Base-by-base conservation (phyloP, 345 rosid species). In the Ceriops tagal region DNA sequence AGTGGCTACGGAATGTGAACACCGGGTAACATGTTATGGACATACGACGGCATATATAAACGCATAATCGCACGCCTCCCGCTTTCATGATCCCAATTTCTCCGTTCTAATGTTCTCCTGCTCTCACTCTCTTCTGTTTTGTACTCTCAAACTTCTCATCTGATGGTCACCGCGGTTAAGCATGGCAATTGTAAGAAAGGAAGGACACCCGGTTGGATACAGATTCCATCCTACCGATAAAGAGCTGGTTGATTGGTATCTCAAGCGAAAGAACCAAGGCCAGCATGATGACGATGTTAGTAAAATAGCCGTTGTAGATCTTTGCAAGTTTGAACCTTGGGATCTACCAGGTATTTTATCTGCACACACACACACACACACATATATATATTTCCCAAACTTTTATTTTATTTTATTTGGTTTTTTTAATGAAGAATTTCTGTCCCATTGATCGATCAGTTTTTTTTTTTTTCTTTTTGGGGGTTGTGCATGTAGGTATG, bases 301-400 rank as follows among this genome's bases (percentile, higher is more conserved):
- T 46, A 18, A 28, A 11, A 73, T 89, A 31, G 39, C 66, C 24
- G 85, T 81, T 47, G 47, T 89, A 67, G 67, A 79, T 5, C 65
- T 89, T 19, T 69, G 71, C 66, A 62, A 59, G 53, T 75, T 34
- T 5, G 89, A 87, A 31, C 95, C 95, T 18, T 82, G 84, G 85
- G 79, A 89, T 3, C 61, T 89, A 51, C 83, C 78, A 19, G 62
- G 86, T 86, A 70, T 6, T 6, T 6, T 53, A 11, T 21, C 21
- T 21, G 0, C 32, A 3, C 10, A 22, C 1, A 24, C 26, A 24
- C 26, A 24, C 26, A 24, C 26, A 24, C 26, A 24, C 26, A 24
- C 26, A 24, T 2, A 2, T 28, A 18, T 5, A 67, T 13, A 3
- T 61, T 69, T 20, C 16, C 43, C 22, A 59, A 21, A 5, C n/a